phyloP scores from a whole-genome alignment of 331 rosid genomes.

The Stylosanthes scabra region DNA sequence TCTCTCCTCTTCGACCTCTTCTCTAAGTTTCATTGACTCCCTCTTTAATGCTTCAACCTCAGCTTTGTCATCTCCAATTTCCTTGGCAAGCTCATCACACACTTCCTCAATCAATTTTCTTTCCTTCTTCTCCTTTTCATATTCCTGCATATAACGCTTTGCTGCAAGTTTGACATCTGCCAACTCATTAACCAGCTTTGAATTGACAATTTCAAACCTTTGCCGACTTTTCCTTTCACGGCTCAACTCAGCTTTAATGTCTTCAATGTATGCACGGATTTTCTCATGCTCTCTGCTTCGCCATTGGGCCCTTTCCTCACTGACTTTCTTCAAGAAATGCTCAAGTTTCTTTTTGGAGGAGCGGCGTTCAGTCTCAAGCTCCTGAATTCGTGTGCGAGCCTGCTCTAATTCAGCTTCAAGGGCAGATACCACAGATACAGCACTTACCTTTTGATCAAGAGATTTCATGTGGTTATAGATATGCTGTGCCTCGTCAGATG shows the following conservation, averaged over 20 bases:
- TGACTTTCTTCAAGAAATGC: conserved; percentile 77
- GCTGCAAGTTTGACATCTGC: conserved; percentile 75
- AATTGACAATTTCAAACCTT: conserved; percentile 74
- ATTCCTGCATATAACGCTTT: conserved; percentile 77
- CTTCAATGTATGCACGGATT: conserved; percentile 78
- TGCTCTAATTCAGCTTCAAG: conserved; percentile 80
- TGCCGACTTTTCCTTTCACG: conserved; percentile 81
- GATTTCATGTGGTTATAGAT: conserved; percentile 64
- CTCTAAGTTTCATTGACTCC: conserved; percentile 69
- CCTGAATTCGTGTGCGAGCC: conserved; percentile 69
- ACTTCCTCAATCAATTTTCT: conserved; percentile 83
- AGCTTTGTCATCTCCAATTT: conserved; percentile 88
- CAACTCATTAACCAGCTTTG: conserved; percentile 83
- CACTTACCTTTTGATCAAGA: conserved; percentile 68
- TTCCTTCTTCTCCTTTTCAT: conserved; percentile 78
- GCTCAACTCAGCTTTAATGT: conserved; percentile 66
- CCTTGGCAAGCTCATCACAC: conserved; percentile 93
- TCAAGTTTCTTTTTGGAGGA: conserved; percentile 83
- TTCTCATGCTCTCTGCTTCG: conserved; percentile 88
- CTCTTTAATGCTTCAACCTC: conserved; percentile 80
- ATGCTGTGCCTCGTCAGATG: conserved; percentile 61
- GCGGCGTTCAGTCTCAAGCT: conserved; percentile 74
- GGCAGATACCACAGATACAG: conserved; percentile 64
- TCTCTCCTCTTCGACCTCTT: conserved; percentile 85
- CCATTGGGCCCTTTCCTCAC: conserved; percentile 81